Conservation (phyloP, 805 yeast genomes). For the Maudiozyma turicensis region DNA sequence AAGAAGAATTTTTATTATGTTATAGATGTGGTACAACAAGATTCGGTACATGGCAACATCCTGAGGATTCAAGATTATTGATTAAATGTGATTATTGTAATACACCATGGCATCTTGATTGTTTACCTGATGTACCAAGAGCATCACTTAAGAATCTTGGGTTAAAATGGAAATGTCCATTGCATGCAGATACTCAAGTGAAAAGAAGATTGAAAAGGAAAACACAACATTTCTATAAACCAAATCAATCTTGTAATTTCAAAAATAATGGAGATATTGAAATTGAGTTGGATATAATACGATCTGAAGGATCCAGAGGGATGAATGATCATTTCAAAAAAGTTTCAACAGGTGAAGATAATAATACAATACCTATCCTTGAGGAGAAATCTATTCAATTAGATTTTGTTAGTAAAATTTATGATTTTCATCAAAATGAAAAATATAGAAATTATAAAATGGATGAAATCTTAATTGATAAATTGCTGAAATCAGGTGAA, state of each 20-base stretch:
- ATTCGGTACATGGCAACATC: constrained; percentile 34
- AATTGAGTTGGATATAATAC: constrained; percentile 37
- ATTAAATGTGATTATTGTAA: constrained; percentile 78
- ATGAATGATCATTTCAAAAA: constrained; percentile 12
- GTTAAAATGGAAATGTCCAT: constrained; percentile 84
- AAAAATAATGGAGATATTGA: constrained; percentile 51
- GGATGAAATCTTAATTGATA: constrained; percentile 29
- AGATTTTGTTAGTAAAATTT: constrained; percentile 21
- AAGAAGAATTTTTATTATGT: constrained; percentile 56
- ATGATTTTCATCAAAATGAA: constrained; percentile 35
- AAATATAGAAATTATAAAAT: constrained; percentile 24
- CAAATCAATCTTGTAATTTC: constrained; percentile 42
- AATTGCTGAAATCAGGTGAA: constrained; percentile 6
- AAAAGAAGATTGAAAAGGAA: constrained; percentile 34
- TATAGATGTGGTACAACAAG: constrained; percentile 70
- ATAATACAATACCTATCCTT: constrained; percentile 16
- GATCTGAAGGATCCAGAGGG: constrained; percentile 17
- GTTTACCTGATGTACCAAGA: constrained; percentile 62
- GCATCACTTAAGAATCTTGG: constrained; percentile 65
- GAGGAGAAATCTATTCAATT: constrained; percentile 22
- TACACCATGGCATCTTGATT: constrained; percentile 81
- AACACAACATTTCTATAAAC: constrained; percentile 45
- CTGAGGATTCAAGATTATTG: constrained; percentile 39
- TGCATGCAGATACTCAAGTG: constrained; percentile 40
- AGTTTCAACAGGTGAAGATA: constrained; percentile 3